phyloP scores from a whole-genome alignment of 345 rosid genomes.

The Dovyalis caffra region DNA sequence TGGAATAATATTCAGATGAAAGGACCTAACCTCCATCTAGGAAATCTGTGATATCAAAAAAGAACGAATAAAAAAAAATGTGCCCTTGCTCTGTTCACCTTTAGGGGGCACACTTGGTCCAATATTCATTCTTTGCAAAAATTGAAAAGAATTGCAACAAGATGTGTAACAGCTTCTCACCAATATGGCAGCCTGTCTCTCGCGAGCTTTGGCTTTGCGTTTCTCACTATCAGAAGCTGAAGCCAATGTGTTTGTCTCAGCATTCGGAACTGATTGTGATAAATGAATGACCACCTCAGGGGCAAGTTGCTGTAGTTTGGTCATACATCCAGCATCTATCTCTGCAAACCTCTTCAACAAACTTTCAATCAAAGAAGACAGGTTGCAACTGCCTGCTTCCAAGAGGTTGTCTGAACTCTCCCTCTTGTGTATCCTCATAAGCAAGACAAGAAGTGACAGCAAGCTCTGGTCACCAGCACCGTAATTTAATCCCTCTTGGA shows the following conservation, averaged over 20 bases:
- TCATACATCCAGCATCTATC: conserved; percentile 63
- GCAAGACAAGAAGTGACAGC: conserved; percentile 82
- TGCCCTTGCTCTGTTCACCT: neutral
- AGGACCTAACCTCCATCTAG: neutral
- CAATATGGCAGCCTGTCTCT: conserved; percentile 83
- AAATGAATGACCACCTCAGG: conserved; percentile 66
- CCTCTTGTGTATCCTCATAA: conserved; percentile 63
- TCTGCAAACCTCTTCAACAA: conserved; percentile 76
- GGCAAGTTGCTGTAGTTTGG: conserved; percentile 64
- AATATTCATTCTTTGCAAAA: neutral
- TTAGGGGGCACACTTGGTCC: neutral
- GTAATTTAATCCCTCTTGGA: conserved; percentile 44
- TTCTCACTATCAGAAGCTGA: conserved; percentile 57
- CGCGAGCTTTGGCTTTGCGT: conserved; percentile 85
- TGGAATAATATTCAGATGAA: neutral
- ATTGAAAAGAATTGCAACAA: neutral
- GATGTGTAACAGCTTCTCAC: conserved; percentile 44
- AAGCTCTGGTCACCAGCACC: conserved; percentile 62
- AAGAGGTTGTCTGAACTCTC: conserved; percentile 41
- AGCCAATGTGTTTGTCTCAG: conserved; percentile 27
- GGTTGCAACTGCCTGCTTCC: conserved; percentile 65
- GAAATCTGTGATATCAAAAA: neutral
- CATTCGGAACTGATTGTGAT: conserved; percentile 27
- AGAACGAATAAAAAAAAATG: neutral
- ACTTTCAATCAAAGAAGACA: conserved; percentile 71